Base-by-base conservation (phyloP, 768 basidiomycete species). In the Strobilomyces echinocephalus region DNA sequence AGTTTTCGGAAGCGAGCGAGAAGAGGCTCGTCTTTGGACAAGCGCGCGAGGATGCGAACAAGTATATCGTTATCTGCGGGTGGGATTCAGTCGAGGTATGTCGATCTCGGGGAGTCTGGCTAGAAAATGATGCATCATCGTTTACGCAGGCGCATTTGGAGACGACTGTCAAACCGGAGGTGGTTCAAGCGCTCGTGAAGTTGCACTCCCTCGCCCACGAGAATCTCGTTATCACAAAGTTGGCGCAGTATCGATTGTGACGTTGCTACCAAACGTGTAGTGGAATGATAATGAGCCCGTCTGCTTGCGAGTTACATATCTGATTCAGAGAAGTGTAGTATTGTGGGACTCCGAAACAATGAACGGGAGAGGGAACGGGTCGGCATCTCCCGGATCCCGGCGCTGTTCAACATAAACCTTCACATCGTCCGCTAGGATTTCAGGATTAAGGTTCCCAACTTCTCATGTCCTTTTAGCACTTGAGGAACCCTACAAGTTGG, bases 51-150 rank as follows among this genome's bases (percentile, higher is more conserved):
- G 60, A 68, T 11, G 49, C 56, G 31, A 68, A 55, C 56, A 59
- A 55, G 38, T 57, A 57, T 40, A 0, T 45, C 12, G n/a, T 45
- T 11, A 9, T 45, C 16, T 21, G 41, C 1, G 66, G 68, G 5
- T 68, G 66, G 68, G 5, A 21, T 4, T 41, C 56, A 2, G 49
- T 66, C 7, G 61, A 68, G 66, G 68, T 68, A 36, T 11, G 66
- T 47, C 16, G n/a, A 34, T 18, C 12, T 36, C 35, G 15, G 16
- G 16, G 16, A 36, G 14, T 36, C 35, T 35, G 34, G 34, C 15
- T 38, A 38, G 3, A 38, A 16, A 38, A 20, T 39, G 39, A 8
- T 11, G 18, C 14, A 36, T 16, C 15, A 16, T 36, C 35, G 18
- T 39, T 18, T 10, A 7, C 10, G 39, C 39, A 39, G 39, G 39